Base-by-base conservation (phyloP, 495 filamentous ascomycete genomes). In the Geoglossum glabrum region DNA sequence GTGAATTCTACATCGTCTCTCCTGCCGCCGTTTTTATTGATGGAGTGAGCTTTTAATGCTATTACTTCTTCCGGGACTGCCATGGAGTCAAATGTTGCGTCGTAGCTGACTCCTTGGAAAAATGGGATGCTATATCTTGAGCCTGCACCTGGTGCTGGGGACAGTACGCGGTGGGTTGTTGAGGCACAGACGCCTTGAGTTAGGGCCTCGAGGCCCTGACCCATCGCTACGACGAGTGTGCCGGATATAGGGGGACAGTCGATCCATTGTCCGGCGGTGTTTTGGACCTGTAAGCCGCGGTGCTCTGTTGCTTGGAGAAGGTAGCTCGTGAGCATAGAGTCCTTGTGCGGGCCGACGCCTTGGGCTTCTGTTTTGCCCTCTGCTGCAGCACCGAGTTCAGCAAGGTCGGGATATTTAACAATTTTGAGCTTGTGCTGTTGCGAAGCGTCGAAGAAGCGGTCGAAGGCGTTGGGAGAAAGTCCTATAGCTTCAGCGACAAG, bases 341-440 rank as follows among this genome's bases (percentile, higher is more conserved):
- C 92, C 67, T 98, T 98, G 69, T 98, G 92, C 9, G 92, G 84
- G 0, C 92, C 89, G 1, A 94, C 87, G 23, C 89, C 89, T 64
- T 85, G 82, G 10, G 77, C 74, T 54, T 75, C 70, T 36, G 69
- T 69, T 17, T 36, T 19, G 70, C 72, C 36, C 65, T 81, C 65
- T 11, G 72, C 64, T 46, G 67, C 62, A 27, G 72, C 60, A 13
- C 69, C 70, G 6, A 81, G 65, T 59, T 68, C 65, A 3, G 74
- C 67, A 0, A 79, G 70, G 64, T 85, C 80, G 0, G 85, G 83
- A 62, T 95, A 95, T 68, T 92, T 93, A 61, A 96, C 79, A 58
- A 95, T 86, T 66, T 97, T 97, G 40, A 95, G 72, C 64, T 92
- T 90, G 71, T 94, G 87, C 74, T 94, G 84, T 69, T 89, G 83